These are phyloP conservation scores for Nicotiana knightiana DNA, from an alignment of 257 asterid species.

Conservation along the genomic window DNA sequence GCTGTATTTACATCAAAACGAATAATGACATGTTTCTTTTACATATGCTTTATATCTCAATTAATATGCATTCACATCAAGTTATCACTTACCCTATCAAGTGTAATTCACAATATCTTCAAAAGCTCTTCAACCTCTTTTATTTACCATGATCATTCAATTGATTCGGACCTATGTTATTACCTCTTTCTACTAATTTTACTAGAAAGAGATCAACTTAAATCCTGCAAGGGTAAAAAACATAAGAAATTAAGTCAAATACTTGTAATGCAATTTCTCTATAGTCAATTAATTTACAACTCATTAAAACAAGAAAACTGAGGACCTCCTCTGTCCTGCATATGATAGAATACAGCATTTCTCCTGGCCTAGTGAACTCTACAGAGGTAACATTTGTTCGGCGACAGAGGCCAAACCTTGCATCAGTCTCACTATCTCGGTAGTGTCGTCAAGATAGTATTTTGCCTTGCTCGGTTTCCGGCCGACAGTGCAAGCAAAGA, in stretches of 20 bases:
- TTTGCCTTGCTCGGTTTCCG: conserved; percentile 85
- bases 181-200: too few species aligned
- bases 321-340: not conserved
- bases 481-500: conserved; percentile 81
- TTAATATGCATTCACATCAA: too few species aligned
- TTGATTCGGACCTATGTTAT: too few species aligned
- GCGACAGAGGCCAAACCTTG: conserved; percentile 77
- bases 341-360: too few species aligned
- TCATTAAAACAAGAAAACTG: not conserved
- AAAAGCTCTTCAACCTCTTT: too few species aligned
- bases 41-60: too few species aligned
- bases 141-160: not conserved
- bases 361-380: too few species aligned
- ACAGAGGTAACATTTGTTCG: conserved; percentile 33
- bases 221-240: not conserved
- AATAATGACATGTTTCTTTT: too few species aligned
- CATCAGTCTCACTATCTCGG: conserved; percentile 68
- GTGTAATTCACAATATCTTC: too few species aligned
- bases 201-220: not conserved
- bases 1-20: too few species aligned
- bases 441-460: conserved; percentile 76
- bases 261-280: not conserved
- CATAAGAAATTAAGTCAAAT: too few species aligned
- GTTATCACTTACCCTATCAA: too few species aligned
- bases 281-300: conserved; percentile 4